Percentiles rank a stretch among this genome's conserved stretches.
phyloP scores from a whole-genome alignment of 2,329 filamentous ascomycete species.

The Fusarium incarnatum region DNA sequence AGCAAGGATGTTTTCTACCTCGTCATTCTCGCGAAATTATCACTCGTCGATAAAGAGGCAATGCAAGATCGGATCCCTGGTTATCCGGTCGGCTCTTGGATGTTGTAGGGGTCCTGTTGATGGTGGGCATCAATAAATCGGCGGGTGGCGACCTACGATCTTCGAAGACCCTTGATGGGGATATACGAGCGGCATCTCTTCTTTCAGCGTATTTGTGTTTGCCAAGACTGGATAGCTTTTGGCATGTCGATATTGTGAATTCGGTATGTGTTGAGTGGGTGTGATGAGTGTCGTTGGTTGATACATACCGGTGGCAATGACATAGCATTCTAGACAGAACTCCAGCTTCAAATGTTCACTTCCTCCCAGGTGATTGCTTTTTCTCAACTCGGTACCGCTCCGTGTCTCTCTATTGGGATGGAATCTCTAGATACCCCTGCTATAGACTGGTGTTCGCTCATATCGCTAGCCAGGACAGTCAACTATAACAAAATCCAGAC shows the following conservation, averaged over 20 bases:
- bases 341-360: conserved; percentile 3
- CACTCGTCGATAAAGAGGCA: conserved; percentile 8
- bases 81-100: conserved; percentile 32
- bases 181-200: conserved; percentile 15
- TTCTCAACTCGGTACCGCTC: background rate
- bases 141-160: conserved; percentile 33
- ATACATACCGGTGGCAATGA: conserved; percentile 11
- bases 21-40: conserved; percentile 24
- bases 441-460: background rate
- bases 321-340: conserved; percentile 4
- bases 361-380: background rate
- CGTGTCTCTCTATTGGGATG: conserved; percentile 8
- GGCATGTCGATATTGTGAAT: conserved; percentile 8
- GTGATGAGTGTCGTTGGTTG: conserved; percentile 6
- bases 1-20: background rate
- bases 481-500: conserved; percentile 17
- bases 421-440: background rate
- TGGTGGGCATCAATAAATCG: conserved; percentile 27
- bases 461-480: background rate
- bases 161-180: conserved; percentile 11
- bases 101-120: conserved; percentile 14
- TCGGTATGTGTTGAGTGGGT: conserved; percentile 21
- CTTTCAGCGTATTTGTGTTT: conserved; percentile 19
- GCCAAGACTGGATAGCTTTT: conserved; percentile 3
- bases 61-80: conserved; percentile 27